Evolutionary conservation across 768 basidiomycete species (phyloP), one percentile per base, ranked within the genome.

Genomic region (Cubamyces sp.): DNA sequence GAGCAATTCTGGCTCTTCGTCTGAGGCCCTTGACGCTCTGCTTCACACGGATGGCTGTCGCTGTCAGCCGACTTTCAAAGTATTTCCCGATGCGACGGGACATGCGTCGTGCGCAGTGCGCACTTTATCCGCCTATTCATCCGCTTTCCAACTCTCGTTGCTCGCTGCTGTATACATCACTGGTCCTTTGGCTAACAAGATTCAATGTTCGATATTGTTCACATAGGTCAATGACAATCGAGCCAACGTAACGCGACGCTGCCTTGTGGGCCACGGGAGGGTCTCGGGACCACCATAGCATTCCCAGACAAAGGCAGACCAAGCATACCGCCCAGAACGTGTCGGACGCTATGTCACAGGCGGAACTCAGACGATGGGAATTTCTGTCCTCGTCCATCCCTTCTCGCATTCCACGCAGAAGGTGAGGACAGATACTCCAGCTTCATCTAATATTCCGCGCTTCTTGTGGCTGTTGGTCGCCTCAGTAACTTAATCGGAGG

Each of bases 401-500:
- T 62, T 62, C 61, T 57, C 49, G 49, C 5, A 12, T 62, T 57
- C 54, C 28, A 23, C 41, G 26, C 11, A 28, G 61, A 62, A 57
- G 30, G 28, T 9, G 49, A 19, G 21, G 21, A 39, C 23, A 34
- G 21, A 23, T 46, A 45, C 61, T 25, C 19, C 28, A 23, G 28
- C 50, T 42, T 30, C 42, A 52, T 39, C 37, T 42, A 30, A 46
- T 57, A 23, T 28, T 45, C 41, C 57, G 49, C 49, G 26, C 41
- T 52, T 56, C 54, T 30, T 56, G 39, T 62, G 34, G 55, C 49
- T 52, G 50, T 45, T 45, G 49, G 34, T 57, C 50, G 61, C 34
- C 50, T 45, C 50, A 46, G 25, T 52, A 62, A 62, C 61, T 52
- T 50, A 59, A 59, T 59, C 57, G 57, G 49, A 51, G 57, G 25